These are phyloP conservation scores for Cryptosporidium canis DNA, from an alignment of 169 alveolate genomes.

Conservation along the genomic window DNA sequence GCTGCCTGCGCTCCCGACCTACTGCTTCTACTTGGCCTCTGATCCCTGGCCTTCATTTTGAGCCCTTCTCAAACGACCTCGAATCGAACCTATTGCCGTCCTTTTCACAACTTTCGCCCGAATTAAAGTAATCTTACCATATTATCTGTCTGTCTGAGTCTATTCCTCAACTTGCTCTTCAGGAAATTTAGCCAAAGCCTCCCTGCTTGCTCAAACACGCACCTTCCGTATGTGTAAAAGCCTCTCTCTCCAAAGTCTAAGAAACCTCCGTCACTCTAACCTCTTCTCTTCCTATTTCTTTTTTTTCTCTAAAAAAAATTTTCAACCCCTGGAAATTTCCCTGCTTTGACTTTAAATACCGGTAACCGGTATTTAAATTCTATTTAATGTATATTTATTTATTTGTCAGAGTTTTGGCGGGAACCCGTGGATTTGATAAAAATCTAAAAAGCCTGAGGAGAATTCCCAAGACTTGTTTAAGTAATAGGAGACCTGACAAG, in stretches of 20 bases:
- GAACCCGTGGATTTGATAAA: not conserved
- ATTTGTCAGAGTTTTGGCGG: conserved; percentile 1
- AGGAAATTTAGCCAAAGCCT: not conserved
- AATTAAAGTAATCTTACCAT: not conserved
- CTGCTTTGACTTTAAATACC: not conserved
- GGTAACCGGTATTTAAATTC: conserved; percentile 17
- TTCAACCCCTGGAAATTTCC: not conserved
- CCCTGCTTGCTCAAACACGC: too few species aligned
- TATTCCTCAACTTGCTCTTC: not conserved
- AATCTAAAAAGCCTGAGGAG: not conserved
- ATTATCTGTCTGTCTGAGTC: not conserved
- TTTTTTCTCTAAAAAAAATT: not conserved
- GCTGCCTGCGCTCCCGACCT: not conserved
- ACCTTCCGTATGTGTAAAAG: too few species aligned
- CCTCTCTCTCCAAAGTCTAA: too few species aligned
- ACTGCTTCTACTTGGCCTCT: conserved; percentile 11
- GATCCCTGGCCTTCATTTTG: conserved; percentile 21
- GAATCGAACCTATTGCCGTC: not conserved
- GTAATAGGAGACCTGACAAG: not conserved
- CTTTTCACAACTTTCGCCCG: not conserved
- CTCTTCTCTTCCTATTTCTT: not conserved
- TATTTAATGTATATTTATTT: not conserved
- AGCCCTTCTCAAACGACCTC: not conserved
- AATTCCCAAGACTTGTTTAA: not conserved
- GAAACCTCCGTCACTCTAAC: too few species aligned